Evolutionary conservation across 2,329 filamentous ascomycete genomes (phyloP).

Genomic region (Claviceps sorghi): DNA sequence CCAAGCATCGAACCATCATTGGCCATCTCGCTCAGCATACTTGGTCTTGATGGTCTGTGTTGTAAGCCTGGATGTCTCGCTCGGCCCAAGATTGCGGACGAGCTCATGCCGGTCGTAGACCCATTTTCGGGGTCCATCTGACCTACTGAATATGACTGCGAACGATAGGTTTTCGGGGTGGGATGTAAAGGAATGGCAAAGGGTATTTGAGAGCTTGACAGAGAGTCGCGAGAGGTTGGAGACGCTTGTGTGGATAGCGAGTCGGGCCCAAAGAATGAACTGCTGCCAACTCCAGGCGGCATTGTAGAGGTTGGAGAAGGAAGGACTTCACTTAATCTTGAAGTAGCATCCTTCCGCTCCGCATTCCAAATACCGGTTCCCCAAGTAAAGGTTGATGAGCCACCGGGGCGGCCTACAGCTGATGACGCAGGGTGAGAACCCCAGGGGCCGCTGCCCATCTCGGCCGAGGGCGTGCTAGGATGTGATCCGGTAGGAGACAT

Average conservation of each 20-base stretch:
- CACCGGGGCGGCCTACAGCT: slow-evolving; percentile 32
- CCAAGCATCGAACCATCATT: slow-evolving; percentile 46
- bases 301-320: slow-evolving; percentile 56
- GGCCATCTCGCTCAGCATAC: slow-evolving; percentile 60
- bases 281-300: slow-evolving; percentile 27
- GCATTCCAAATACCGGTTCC: slow-evolving; percentile 71
- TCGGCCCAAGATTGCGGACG: slow-evolving; percentile 37
- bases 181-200: slow-evolving; percentile 82
- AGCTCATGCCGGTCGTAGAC: slow-evolving; percentile 25
- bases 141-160: slow-evolving; percentile 91
- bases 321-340: slow-evolving; percentile 58
- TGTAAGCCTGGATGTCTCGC: slow-evolving; percentile 54
- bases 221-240: slow-evolving; percentile 36
- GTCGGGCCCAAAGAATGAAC: slow-evolving; percentile 36
- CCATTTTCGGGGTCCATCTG: slow-evolving; percentile 60
- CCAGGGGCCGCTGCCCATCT: slow-evolving; percentile 41
- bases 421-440: slow-evolving; percentile 35
- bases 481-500: slow-evolving; percentile 71
- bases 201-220: slow-evolving; percentile 53
- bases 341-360: slow-evolving; percentile 63
- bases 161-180: slow-evolving; percentile 83
- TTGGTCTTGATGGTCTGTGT: slow-evolving; percentile 66
- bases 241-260: slow-evolving; percentile 32
- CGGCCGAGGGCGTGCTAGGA: slow-evolving; percentile 62
- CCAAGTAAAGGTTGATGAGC: slow-evolving; percentile 43